These are phyloP conservation scores for Babesia caballi DNA, from an alignment of 169 alveolate genomes.

Conservation along the genomic window DNA sequence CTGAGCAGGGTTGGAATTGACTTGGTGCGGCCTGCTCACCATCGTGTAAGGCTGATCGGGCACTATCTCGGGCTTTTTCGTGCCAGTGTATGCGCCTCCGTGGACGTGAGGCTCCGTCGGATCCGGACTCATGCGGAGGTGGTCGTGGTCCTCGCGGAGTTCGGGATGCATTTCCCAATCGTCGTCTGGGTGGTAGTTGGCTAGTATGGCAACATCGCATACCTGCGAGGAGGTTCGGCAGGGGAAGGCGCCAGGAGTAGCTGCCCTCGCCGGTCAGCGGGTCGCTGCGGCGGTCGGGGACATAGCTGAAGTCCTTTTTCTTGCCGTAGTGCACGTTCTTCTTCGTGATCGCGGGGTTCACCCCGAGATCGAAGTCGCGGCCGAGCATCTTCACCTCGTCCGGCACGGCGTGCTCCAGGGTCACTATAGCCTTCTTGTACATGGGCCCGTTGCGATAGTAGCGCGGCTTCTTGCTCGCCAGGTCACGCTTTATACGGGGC, in stretches of 20 bases:
- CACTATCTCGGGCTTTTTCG: constrained; percentile 47
- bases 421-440: constrained; percentile 84
- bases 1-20: constrained; percentile 5
- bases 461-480: constrained; percentile 58
- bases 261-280: constrained; percentile 57
- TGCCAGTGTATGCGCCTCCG: constrained; percentile 45
- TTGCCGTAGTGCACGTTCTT: constrained; percentile 77
- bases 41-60: constrained; percentile 37
- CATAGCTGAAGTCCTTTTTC: constrained; percentile 65
- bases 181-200: constrained; percentile 17
- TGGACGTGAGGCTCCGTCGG: constrained; percentile 62
- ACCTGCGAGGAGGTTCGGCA: constrained; percentile 75
- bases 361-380: constrained; percentile 71
- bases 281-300: constrained; percentile 48
- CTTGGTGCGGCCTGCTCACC: background rate
- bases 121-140: constrained; percentile 62
- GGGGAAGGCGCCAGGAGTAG: constrained; percentile 73
- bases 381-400: constrained; percentile 84
- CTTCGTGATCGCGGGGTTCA: constrained; percentile 81
- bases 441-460: constrained; percentile 83
- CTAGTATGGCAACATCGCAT: background rate
- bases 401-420: constrained; percentile 82
- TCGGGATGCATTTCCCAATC: constrained; percentile 66
- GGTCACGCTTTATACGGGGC: constrained; percentile 77
- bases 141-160: constrained; percentile 20